Base-by-base conservation (phyloP, 2,329 filamentous ascomycete species). In the Dactylellina leptospora region DNA sequence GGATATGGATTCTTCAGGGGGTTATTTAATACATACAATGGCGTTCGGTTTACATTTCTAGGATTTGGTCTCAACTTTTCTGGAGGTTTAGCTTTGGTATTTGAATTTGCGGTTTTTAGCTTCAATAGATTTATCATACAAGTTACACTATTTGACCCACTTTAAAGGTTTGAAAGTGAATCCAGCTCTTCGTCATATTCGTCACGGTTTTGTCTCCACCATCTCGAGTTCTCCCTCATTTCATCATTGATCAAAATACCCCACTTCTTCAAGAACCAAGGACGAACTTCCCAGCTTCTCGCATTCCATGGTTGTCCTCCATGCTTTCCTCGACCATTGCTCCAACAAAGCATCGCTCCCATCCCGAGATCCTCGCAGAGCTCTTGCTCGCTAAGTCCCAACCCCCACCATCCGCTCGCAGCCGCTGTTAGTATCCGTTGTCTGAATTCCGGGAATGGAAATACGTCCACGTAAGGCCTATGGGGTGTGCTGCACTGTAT, bases 221-320 rank as follows among this genome's bases (percentile, higher is more conserved):
- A 64, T 9, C 40, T 63, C 1, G 68, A 72, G 16, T 54, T 64
- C 20, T 72, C 68, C 13, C 18, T 58, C 28, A 72, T 13, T 9
- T 72, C 68, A 27, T 72, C 68, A 18, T 63, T 58, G 6, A 63
- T 38, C 9, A 72, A 20, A 10, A 38, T 28, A 1, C 30, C 36
- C 68, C 68, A 72, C 16, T 72, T 72, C 18, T 50, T 33, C 2
- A 72, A 27, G 28, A 72, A 72, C 68, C 68, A 72, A 3, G 59
- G 68, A 16, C 55, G 50, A 1, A 60, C 47, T 27, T 72, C 68
- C 68, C 68, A 72, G 25, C 68, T 72, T 22, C 38, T 64, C 2
- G 68, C 53, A 28, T 72, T 48, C 68, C 68, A 72, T 1, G 68
- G 59, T 38, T 72, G 44, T 2, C 68, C 68, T 9, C 68, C 68